Conservation (phyloP, 805 yeast genomes). For the Starmerella apis region DNA sequence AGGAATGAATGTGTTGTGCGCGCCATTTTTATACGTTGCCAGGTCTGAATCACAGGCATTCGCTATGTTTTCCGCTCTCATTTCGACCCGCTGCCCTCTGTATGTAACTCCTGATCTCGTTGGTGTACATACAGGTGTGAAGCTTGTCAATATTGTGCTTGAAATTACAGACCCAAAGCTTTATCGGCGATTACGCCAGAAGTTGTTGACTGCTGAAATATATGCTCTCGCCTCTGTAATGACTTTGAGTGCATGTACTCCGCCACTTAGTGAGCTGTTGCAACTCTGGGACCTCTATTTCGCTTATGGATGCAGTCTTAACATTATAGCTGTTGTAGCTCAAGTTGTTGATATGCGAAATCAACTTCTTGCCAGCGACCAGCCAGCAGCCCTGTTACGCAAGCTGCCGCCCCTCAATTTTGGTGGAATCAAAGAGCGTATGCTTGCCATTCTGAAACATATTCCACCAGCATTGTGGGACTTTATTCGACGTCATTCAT, state of each 20-base stretch:
- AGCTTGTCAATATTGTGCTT: constrained; percentile 62
- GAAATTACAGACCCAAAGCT: constrained; percentile 64
- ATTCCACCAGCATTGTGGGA: constrained; percentile 59
- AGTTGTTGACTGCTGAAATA: constrained; percentile 67
- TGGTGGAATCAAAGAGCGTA: constrained; percentile 61
- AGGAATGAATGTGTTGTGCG: constrained; percentile 79
- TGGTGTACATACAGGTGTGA: constrained; percentile 70
- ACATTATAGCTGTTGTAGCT: constrained; percentile 72
- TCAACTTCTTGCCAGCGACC: constrained; percentile 45
- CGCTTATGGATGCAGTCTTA: constrained; percentile 85
- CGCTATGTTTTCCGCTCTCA: constrained; percentile 52
- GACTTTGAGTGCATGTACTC: constrained; percentile 81
- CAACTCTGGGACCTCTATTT: constrained; percentile 82
- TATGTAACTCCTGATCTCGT: constrained; percentile 66
- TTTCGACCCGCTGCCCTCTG: constrained; percentile 58
- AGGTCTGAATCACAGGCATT: constrained; percentile 81
- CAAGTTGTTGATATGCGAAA: constrained; percentile 64
- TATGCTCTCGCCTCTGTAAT: constrained; percentile 66
- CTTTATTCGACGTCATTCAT: constrained; percentile 51
- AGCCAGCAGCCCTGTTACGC: constrained; percentile 65
- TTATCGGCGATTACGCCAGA: constrained; percentile 47
- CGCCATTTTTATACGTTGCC: constrained; percentile 68
- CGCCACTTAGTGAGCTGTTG: constrained; percentile 64
- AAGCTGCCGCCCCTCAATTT: constrained; percentile 65
- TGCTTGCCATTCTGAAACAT: constrained; percentile 68